Evolutionary conservation across 2,329 filamentous ascomycete genomes (phyloP).

Genomic region (Colletotrichum lini): DNA sequence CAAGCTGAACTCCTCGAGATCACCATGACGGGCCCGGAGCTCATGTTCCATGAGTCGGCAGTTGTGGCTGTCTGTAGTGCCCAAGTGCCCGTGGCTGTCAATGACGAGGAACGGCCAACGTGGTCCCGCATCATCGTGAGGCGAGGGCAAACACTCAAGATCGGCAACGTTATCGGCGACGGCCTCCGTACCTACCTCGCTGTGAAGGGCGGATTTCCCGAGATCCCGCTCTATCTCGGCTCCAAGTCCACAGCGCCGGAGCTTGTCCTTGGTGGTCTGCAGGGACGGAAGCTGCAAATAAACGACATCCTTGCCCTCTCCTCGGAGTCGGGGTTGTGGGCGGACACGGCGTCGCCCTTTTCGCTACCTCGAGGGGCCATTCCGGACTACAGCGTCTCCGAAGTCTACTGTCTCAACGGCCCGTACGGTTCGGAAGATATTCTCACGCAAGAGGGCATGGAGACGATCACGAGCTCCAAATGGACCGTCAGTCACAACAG

Average conservation of each 20-base stretch:
- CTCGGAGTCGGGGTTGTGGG: slow-evolving; percentile 43
- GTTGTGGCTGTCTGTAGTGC: slow-evolving; percentile 20
- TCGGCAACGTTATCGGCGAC: slow-evolving; percentile 63
- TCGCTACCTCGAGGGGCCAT: slow-evolving; percentile 26
- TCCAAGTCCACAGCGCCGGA: slow-evolving; percentile 72
- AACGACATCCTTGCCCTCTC: slow-evolving; percentile 66
- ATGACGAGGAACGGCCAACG: not conserved
- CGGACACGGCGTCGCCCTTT: not conserved
- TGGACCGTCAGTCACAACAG: slow-evolving; percentile 75
- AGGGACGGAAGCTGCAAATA: slow-evolving; percentile 68
- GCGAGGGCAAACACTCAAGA: slow-evolving; percentile 14
- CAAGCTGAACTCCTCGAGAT: slow-evolving; percentile 68
- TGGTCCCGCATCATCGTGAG: slow-evolving; percentile 10
- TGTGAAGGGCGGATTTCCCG: slow-evolving; percentile 57
- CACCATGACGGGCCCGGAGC: slow-evolving; percentile 9
- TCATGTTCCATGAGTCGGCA: not conserved
- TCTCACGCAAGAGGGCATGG: slow-evolving; percentile 62
- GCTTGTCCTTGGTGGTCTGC: slow-evolving; percentile 71
- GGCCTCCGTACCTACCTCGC: slow-evolving; percentile 73
- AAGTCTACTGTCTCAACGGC: slow-evolving; percentile 50
- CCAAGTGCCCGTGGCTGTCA: not conserved
- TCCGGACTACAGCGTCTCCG: slow-evolving; percentile 30
- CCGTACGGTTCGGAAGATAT: slow-evolving; percentile 52
- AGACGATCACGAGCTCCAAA: slow-evolving; percentile 69
- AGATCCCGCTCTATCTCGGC: slow-evolving; percentile 70